A percentile compares a stretch with the other conserved stretches of the same genome.
Evolutionary conservation across 1,139 yeast genomes (phyloP).

Genomic region (Blastobotrys arbuscula): DNA sequence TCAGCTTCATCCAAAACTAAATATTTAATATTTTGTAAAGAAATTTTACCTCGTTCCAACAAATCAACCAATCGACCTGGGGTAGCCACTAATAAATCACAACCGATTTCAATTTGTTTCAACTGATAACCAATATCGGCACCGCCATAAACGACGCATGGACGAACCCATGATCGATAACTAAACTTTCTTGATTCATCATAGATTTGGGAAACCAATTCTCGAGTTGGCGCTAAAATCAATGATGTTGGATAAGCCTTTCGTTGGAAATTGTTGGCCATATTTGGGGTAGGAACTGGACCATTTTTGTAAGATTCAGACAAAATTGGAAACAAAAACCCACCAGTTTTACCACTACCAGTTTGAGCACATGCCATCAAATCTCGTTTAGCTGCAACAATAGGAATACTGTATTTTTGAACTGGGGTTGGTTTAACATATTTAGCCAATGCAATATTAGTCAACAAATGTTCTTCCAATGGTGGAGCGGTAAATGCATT

Average conservation of each 20-base stretch:
- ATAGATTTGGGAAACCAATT: conserved; percentile 91
- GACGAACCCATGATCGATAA: conserved; percentile 97
- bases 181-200: conserved; percentile 95
- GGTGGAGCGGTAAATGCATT: conserved; percentile 87
- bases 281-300: conserved; percentile 55
- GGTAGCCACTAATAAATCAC: conserved; percentile 94
- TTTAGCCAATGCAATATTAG: conserved; percentile 81
- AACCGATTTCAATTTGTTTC: conserved; percentile 86
- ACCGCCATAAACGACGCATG: conserved; percentile 98
- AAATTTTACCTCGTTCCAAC: conserved; percentile 89
- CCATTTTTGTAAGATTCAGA: conserved; percentile 88
- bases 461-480: conserved; percentile 77
- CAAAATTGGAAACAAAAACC: conserved; percentile 95
- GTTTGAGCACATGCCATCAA: conserved; percentile 99
- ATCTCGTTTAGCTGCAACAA: conserved; percentile 92
- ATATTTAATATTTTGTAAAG: conserved; percentile 84
- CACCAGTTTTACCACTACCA: conserved; percentile 99
- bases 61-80: conserved; percentile 98
- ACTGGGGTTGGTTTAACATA: conserved; percentile 97
- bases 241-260: conserved; percentile 93
- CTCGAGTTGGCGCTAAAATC: conserved; percentile 98
- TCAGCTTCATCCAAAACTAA: conserved; percentile 98
- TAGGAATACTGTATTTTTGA: conserved; percentile 96
- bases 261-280: conserved; percentile 34
- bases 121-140: conserved; percentile 87